These are phyloP conservation scores for Wickerhamomyces canadensis DNA, from an alignment of 805 yeast genomes.

Conservation along the genomic window DNA sequence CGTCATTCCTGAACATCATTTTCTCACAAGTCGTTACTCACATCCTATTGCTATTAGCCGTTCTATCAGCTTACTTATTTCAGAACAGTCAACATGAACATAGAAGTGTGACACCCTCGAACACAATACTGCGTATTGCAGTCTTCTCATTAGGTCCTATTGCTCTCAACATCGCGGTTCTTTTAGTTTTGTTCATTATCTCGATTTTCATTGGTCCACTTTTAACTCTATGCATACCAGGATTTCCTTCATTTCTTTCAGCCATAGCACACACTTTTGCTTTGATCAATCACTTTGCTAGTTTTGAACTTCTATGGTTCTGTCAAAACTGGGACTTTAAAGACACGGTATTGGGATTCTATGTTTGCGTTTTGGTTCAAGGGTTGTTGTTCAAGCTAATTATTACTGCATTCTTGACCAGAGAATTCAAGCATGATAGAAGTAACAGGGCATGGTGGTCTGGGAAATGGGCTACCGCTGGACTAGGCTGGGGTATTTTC, in stretches of 20 bases:
- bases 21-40: slow-evolving; percentile 37
- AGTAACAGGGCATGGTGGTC: slow-evolving; percentile 68
- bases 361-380: slow-evolving; percentile 43
- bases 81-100: slow-evolving; percentile 48
- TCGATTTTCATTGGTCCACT: slow-evolving; percentile 46
- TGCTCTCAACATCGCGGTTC: slow-evolving; percentile 33
- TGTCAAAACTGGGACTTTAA: slow-evolving; percentile 53
- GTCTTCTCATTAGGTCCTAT: slow-evolving; percentile 46
- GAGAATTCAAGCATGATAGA: slow-evolving; percentile 50
- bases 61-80: slow-evolving; percentile 45
- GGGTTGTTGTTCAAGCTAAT: slow-evolving; percentile 42
- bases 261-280: slow-evolving; percentile 42
- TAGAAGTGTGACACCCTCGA: slow-evolving; percentile 29
- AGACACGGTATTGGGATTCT: slow-evolving; percentile 48
- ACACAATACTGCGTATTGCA: slow-evolving; percentile 37
- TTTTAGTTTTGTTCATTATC: slow-evolving; percentile 34
- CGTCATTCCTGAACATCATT: slow-evolving; percentile 40
- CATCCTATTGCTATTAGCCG: slow-evolving; percentile 27
- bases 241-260: slow-evolving; percentile 47
- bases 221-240: slow-evolving; percentile 30
- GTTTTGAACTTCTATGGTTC: slow-evolving; percentile 50
- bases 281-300: slow-evolving; percentile 39
- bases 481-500: slow-evolving; percentile 46
- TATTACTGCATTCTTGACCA: slow-evolving; percentile 40
- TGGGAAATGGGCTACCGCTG: slow-evolving; percentile 56